Evolutionary conservation across 257 asterid species (phyloP).

Genomic region (Paraleonurus japonicus): DNA sequence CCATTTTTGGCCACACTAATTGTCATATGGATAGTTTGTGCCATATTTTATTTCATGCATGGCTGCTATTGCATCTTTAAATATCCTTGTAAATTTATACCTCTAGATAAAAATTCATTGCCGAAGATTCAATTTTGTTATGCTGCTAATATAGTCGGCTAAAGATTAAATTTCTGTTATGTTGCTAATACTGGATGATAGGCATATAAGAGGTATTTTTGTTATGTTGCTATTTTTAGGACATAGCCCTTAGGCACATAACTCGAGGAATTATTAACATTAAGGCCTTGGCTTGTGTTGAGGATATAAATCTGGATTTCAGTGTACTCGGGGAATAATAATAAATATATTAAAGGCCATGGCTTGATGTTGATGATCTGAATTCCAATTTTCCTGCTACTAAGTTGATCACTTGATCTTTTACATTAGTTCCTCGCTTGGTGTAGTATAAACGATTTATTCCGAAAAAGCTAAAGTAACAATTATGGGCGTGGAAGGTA

Average conservation of each 20-base stretch:
- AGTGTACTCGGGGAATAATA: not conserved
- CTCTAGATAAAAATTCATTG: not conserved
- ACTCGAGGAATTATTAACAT: not conserved
- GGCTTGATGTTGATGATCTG: not conserved
- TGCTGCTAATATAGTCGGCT: not conserved
- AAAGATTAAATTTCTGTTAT: too few relatives aligned
- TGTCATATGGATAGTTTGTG: not conserved
- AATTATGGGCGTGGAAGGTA: constrained; percentile 1
- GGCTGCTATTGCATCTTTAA: not conserved
- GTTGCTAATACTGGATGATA: constrained; percentile 15
- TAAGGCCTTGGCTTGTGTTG: constrained; percentile 7
- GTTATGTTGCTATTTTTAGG: constrained; percentile 6
- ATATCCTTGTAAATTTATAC: not conserved
- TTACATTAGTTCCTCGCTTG: not conserved
- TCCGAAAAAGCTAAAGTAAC: not conserved
- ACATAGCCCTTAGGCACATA: constrained; percentile 1
- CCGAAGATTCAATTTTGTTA: not conserved
- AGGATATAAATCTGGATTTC: constrained; percentile 12
- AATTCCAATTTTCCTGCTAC: not conserved
- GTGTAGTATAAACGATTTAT: not conserved
- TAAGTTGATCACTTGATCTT: not conserved
- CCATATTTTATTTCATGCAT: not conserved
- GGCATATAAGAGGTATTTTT: constrained; percentile 13
- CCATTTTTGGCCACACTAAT: not conserved
- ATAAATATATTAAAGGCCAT: not conserved